Evolutionary conservation across 2,329 filamentous ascomycete species (phyloP).

Genomic region (Penicillium expansum): DNA sequence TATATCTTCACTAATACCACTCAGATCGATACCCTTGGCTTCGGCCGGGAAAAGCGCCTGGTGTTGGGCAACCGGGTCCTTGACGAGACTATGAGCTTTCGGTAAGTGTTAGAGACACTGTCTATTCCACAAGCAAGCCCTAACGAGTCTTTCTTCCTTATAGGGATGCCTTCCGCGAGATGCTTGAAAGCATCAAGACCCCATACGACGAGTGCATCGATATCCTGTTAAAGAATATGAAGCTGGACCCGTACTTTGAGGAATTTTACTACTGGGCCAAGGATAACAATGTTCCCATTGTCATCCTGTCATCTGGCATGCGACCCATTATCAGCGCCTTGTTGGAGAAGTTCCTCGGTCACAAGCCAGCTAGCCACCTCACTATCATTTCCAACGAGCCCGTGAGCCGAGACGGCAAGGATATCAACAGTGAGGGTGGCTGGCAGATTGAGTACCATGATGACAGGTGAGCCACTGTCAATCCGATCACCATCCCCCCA

Average conservation of each 20-base stretch:
- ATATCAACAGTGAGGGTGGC: slow-evolving; percentile 73
- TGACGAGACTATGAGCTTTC: slow-evolving; percentile 67
- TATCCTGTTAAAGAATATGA: slow-evolving; percentile 75
- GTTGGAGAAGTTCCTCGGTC: slow-evolving; percentile 76
- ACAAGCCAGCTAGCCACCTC: slow-evolving; percentile 66
- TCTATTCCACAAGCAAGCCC: background rate
- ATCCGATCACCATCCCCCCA: background rate
- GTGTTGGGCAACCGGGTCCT: slow-evolving; percentile 76
- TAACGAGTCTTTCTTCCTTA: slow-evolving; percentile 6
- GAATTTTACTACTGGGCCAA: slow-evolving; percentile 83
- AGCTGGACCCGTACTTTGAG: slow-evolving; percentile 82
- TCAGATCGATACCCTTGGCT: slow-evolving; percentile 87
- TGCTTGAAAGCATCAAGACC: slow-evolving; percentile 82
- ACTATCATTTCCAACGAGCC: slow-evolving; percentile 91
- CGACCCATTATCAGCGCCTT: slow-evolving; percentile 82
- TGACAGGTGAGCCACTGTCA: slow-evolving; percentile 58
- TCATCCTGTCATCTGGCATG: slow-evolving; percentile 92
- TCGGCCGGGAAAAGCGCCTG: slow-evolving; percentile 67
- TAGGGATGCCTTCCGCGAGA: slow-evolving; percentile 78
- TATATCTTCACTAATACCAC: slow-evolving; percentile 41
- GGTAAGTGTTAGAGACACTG: slow-evolving; percentile 42
- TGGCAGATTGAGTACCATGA: slow-evolving; percentile 91
- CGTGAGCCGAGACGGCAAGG: slow-evolving; percentile 62
- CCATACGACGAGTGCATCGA: slow-evolving; percentile 81
- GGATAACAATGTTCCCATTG: slow-evolving; percentile 81